Conservation (phyloP, 116 monocot genomes). For the Posidonia oceanica region DNA sequence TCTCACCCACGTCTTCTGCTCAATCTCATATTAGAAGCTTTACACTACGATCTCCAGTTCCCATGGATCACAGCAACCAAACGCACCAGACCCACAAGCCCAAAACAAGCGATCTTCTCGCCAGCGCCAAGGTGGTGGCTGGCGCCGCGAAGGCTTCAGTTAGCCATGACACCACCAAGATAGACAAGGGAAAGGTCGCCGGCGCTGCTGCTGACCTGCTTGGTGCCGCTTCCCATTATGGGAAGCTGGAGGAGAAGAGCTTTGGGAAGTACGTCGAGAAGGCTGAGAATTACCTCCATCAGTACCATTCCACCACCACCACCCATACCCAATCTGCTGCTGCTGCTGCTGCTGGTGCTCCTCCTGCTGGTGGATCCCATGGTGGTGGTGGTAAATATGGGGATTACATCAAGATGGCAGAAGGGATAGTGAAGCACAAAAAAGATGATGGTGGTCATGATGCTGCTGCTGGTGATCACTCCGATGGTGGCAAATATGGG, state of each 20-base stretch:
- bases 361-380: not conserved
- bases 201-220: slow-evolving; percentile 49
- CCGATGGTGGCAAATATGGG: slow-evolving; percentile 23
- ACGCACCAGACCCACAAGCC: not conserved
- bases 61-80: slow-evolving; percentile 2
- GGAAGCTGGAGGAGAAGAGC: slow-evolving; percentile 44
- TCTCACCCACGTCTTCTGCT: not conserved
- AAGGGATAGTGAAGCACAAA: slow-evolving; percentile 46
- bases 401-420: slow-evolving; percentile 55
- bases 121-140: slow-evolving; percentile 43
- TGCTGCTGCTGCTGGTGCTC: too few relatives aligned
- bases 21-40: too few relatives aligned
- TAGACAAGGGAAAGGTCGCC: slow-evolving; percentile 51
- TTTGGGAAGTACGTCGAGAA: slow-evolving; percentile 42
- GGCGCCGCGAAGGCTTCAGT: slow-evolving; percentile 25
- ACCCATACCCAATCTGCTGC: not conserved
- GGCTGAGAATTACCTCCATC: slow-evolving; percentile 55
- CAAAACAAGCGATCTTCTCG: slow-evolving; percentile 13
- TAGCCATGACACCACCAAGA: slow-evolving; percentile 23
- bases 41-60: too few relatives aligned
- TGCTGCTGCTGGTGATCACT: not conserved
- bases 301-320: not conserved
- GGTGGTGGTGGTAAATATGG: slow-evolving; percentile 33
- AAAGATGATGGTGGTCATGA: not conserved
- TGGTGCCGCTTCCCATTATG: slow-evolving; percentile 44